Evolutionary conservation across 2,329 filamentous ascomycete genomes (phyloP).

Genomic region (Penicillium sp.): DNA sequence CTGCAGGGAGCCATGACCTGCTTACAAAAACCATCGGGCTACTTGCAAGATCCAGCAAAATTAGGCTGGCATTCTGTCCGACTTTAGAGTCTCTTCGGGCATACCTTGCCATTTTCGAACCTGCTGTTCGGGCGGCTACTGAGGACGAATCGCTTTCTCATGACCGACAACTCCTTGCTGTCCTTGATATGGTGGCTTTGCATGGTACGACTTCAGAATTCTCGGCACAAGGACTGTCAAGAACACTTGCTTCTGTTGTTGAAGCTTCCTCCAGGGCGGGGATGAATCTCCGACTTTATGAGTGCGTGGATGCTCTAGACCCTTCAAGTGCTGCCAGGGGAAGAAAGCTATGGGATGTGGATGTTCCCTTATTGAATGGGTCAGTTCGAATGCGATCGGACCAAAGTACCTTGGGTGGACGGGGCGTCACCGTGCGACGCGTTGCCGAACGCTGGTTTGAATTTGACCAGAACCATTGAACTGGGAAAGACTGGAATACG

Average conservation of each 20-base stretch:
- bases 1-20: conserved; percentile 40
- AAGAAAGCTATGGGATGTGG: conserved; percentile 45
- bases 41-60: conserved; percentile 64
- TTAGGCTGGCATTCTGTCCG: conserved; percentile 69
- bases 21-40: conserved; percentile 66
- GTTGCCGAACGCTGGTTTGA: conserved; percentile 66
- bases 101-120: conserved; percentile 59
- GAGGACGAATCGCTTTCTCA: neutral
- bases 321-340: conserved; percentile 28
- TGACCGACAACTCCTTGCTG: conserved; percentile 29
- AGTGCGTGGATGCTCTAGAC: conserved; percentile 36
- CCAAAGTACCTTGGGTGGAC: conserved; percentile 53
- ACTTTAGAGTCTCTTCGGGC: conserved; percentile 75
- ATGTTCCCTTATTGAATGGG: conserved; percentile 62
- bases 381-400: conserved; percentile 50
- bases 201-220: conserved; percentile 46
- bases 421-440: conserved; percentile 55
- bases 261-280: conserved; percentile 32
- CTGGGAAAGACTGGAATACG: conserved; percentile 8
- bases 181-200: conserved; percentile 41
- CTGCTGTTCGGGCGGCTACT: neutral
- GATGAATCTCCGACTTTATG: conserved; percentile 38
- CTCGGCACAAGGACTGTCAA: conserved; percentile 48
- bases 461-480: conserved; percentile 41
- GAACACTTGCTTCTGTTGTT: conserved; percentile 41